Evolutionary conservation across 129 eudicot species (phyloP).

Genomic region (Arctium minus): DNA sequence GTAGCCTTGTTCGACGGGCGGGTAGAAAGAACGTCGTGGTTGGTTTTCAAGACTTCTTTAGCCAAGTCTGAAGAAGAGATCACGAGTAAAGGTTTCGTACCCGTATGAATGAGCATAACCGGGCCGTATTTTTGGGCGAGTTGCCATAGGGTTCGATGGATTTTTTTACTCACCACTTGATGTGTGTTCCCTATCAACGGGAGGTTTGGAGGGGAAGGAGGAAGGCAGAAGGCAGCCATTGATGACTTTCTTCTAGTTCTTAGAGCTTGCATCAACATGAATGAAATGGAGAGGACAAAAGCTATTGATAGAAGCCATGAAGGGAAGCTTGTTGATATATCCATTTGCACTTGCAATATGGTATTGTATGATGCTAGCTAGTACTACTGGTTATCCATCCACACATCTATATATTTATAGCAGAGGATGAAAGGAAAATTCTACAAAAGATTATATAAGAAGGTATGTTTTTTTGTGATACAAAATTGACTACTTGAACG

Average conservation of each 20-base stretch:
- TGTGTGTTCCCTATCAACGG: neutral
- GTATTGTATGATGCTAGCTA: neutral
- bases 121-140: neutral
- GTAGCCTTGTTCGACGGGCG: conserved; percentile 11
- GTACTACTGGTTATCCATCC: neutral
- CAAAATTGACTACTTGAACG: too few relatives aligned
- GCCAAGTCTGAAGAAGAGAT: conserved; percentile 33
- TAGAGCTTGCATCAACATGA: neutral
- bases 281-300: neutral
- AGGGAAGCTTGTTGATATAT: neutral
- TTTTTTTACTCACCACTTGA: neutral
- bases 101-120: neutral
- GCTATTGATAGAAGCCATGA: neutral
- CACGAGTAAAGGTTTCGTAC: neutral
- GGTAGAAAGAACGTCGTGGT: conserved; percentile 17
- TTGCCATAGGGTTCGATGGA: neutral
- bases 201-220: conserved; percentile 3
- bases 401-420: neutral
- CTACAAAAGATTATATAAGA: too few relatives aligned
- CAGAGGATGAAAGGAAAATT: neutral
- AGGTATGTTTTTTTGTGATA: too few relatives aligned
- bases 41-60: conserved; percentile 20
- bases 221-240: neutral
- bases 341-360: neutral
- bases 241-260: neutral